A percentile compares a stretch with the other conserved stretches of the same genome.
These are phyloP conservation scores for Candida sojae DNA, from an alignment of 1,139 yeast genomes.

Conservation along the genomic window DNA sequence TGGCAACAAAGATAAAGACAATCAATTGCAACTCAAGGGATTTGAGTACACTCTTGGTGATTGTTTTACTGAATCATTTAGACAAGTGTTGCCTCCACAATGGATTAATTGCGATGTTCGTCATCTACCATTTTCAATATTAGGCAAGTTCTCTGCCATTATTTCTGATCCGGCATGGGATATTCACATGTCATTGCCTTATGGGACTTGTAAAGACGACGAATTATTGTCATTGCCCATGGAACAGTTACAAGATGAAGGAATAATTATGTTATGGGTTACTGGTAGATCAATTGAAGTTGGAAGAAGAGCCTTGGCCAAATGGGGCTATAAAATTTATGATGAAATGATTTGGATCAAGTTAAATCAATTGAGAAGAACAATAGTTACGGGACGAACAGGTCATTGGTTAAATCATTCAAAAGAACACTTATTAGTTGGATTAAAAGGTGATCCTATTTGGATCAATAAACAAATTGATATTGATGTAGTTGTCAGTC, in stretches of 20 bases:
- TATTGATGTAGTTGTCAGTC: slow-evolving; percentile 75
- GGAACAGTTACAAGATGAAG: slow-evolving; percentile 75
- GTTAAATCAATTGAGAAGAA: slow-evolving; percentile 80
- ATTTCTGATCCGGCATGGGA: slow-evolving; percentile 94
- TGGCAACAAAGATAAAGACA: slow-evolving; percentile 5
- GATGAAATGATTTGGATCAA: slow-evolving; percentile 92
- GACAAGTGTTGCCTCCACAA: slow-evolving; percentile 57
- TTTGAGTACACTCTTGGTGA: slow-evolving; percentile 60
- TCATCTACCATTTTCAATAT: slow-evolving; percentile 60
- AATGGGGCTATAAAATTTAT: slow-evolving; percentile 79
- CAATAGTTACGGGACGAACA: slow-evolving; percentile 92
- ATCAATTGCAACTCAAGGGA: neutral
- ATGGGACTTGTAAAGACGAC: slow-evolving; percentile 73
- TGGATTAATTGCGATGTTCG: slow-evolving; percentile 88
- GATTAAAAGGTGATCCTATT: slow-evolving; percentile 75
- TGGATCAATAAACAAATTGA: slow-evolving; percentile 73
- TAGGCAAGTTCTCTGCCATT: slow-evolving; percentile 86
- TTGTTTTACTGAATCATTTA: slow-evolving; percentile 38
- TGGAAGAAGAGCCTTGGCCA: slow-evolving; percentile 72
- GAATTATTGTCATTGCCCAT: slow-evolving; percentile 71
- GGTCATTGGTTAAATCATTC: slow-evolving; percentile 98
- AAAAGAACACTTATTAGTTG: slow-evolving; percentile 86
- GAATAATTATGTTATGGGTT: slow-evolving; percentile 85
- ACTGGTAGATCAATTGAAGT: slow-evolving; percentile 91
- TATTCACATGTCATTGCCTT: slow-evolving; percentile 78